Percentiles rank a stretch among this genome's conserved stretches.
Conservation (phyloP, 768 basidiomycete species). For the Xerocomellus dryophilus region DNA sequence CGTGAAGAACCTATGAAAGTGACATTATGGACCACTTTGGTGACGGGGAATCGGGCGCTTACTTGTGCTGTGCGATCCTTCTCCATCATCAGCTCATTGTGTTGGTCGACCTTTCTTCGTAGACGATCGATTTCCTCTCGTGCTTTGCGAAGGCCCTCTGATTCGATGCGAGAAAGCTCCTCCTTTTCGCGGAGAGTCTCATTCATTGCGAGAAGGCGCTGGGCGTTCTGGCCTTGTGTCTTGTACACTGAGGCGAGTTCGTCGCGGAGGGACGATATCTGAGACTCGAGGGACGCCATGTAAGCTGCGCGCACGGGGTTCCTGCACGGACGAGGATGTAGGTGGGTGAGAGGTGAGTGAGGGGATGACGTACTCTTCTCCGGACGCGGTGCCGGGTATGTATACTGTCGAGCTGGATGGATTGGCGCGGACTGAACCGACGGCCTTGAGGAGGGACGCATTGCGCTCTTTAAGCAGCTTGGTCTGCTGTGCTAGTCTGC, state of each 20-base stretch:
- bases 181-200: constrained; percentile 94
- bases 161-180: constrained; percentile 76
- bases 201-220: constrained; percentile 88
- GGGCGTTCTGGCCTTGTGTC: constrained; percentile 93
- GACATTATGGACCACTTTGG: background rate
- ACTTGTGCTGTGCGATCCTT: constrained; percentile 90
- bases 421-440: constrained; percentile 64
- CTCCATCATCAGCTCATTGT: constrained; percentile 81
- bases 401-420: constrained; percentile 61
- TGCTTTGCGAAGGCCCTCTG: constrained; percentile 74
- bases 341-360: background rate
- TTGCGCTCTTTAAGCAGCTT: constrained; percentile 91
- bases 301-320: constrained; percentile 87
- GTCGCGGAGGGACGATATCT: constrained; percentile 86
- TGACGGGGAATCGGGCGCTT: constrained; percentile 5
- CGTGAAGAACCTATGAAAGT: constrained; percentile 73
- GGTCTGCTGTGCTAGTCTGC: constrained; percentile 88
- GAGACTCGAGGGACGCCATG: constrained; percentile 87
- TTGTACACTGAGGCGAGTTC: constrained; percentile 95
- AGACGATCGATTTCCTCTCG: constrained; percentile 72
- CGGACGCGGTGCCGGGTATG: constrained; percentile 48
- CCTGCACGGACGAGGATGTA: constrained; percentile 35
- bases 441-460: constrained; percentile 80
- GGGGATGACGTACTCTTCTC: constrained; percentile 61
- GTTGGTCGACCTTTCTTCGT: constrained; percentile 76